Evolutionary conservation across 2,329 filamentous ascomycete genomes (phyloP).

Genomic region (Trichoderma semiorbis): DNA sequence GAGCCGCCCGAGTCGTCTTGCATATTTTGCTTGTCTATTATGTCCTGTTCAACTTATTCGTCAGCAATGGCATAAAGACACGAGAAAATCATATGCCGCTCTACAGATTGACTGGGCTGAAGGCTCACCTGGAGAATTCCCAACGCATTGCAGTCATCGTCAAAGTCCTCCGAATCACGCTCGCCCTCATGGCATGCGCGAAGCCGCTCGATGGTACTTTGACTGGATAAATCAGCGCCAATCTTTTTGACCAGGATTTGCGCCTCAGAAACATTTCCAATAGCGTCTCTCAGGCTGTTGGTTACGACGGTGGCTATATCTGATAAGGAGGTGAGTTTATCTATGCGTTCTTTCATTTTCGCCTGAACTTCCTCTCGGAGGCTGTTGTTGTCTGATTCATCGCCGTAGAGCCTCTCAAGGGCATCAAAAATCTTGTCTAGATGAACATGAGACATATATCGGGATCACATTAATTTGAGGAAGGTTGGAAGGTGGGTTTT

Average conservation of each 20-base stretch:
- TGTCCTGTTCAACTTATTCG: not conserved
- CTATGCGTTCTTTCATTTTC: not conserved
- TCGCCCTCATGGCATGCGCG: not conserved
- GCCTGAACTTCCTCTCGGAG: not conserved
- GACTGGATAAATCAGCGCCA: not conserved
- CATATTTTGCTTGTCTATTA: not conserved
- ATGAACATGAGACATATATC: not conserved
- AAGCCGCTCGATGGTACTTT: not conserved
- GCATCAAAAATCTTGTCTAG: not conserved
- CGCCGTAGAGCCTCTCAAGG: not conserved
- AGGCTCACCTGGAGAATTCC: not conserved
- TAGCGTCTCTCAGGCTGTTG: not conserved
- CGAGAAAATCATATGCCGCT: not conserved
- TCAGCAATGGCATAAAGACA: not conserved
- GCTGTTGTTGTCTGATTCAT: not conserved
- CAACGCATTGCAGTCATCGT: not conserved
- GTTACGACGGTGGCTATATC: not conserved
- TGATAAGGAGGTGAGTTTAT: not conserved
- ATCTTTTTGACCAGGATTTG: not conserved
- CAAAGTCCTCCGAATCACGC: not conserved
- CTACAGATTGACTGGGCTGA: accelerated
- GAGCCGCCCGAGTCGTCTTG: not conserved
- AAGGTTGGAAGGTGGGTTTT: not conserved
- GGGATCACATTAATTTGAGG: not conserved
- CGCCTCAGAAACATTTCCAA: not conserved